These are phyloP conservation scores for Ballota nigra DNA, from an alignment of 257 asterid species.

Conservation along the genomic window DNA sequence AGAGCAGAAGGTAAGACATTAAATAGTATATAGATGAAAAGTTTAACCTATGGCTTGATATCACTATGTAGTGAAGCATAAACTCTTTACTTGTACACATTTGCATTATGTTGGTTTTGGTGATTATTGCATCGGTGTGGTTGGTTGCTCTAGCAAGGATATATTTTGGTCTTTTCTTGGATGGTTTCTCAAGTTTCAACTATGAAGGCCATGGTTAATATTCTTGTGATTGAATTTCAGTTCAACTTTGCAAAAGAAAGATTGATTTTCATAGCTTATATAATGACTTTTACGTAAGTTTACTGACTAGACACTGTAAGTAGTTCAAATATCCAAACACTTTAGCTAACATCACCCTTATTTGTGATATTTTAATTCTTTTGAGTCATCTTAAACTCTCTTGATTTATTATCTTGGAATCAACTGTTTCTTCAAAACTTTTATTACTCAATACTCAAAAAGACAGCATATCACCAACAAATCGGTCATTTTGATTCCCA, in stretches of 20 bases:
- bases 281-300: neutral
- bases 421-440: neutral
- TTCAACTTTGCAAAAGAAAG: neutral
- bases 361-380: neutral
- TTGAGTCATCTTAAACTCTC: neutral
- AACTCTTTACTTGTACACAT: neutral
- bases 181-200: neutral
- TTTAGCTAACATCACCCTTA: neutral
- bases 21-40: neutral
- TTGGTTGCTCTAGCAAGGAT: neutral
- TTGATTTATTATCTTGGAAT: constrained; percentile 1
- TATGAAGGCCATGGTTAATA: neutral
- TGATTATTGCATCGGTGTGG: neutral
- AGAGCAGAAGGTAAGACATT: neutral
- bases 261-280: neutral
- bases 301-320: neutral
- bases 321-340: constrained; percentile 1
- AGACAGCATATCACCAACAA: neutral
- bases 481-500: constrained; percentile 7
- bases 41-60: neutral
- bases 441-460: neutral
- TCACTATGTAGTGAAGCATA: neutral
- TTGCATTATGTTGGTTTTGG: neutral
- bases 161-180: neutral
- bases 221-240: constrained; percentile 9